These are phyloP conservation scores for Phragmites australis DNA, from an alignment of 176 grass and related monocot species.

Conservation along the genomic window DNA sequence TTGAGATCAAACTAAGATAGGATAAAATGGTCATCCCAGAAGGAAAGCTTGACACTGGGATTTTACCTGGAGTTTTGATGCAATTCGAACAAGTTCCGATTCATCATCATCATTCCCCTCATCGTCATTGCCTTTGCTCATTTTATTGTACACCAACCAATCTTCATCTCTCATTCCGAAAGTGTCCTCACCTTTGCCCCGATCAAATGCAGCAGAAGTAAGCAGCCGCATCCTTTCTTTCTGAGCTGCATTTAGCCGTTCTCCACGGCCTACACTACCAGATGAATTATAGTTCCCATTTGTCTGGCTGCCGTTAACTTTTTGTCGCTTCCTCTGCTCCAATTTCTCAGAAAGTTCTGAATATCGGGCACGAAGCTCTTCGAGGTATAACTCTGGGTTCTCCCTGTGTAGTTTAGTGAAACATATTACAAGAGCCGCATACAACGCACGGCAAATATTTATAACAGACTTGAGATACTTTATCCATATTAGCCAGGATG, in stretches of 20 bases:
- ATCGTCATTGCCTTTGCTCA: slow-evolving; percentile 90
- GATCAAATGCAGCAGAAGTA: slow-evolving; percentile 88
- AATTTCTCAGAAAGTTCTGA: slow-evolving; percentile 78
- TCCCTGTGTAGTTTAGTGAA: slow-evolving; percentile 56
- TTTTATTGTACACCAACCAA: slow-evolving; percentile 97
- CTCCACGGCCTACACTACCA: slow-evolving; percentile 80
- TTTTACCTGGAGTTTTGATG: slow-evolving; percentile 77
- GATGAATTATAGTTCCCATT: slow-evolving; percentile 71
- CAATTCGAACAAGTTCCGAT: slow-evolving; percentile 69
- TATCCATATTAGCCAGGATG: slow-evolving; percentile 8
- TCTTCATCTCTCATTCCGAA: slow-evolving; percentile 92
- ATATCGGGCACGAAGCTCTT: slow-evolving; percentile 71
- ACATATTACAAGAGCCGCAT: slow-evolving; percentile 28
- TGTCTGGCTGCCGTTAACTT: slow-evolving; percentile 65
- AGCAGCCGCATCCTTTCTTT: slow-evolving; percentile 94
- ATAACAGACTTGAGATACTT: not conserved
- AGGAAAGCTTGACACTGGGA: not conserved
- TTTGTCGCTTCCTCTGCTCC: slow-evolving; percentile 79
- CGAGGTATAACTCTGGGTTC: slow-evolving; percentile 92
- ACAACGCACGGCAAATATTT: slow-evolving; percentile 9
- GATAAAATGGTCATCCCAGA: slow-evolving; percentile 11
- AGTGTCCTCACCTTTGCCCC: slow-evolving; percentile 95
- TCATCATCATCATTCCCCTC: slow-evolving; percentile 79
- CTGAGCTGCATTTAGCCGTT: slow-evolving; percentile 87
- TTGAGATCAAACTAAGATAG: not conserved